A percentile compares a stretch with the other conserved stretches of the same genome.
Evolutionary conservation across 805 yeast genomes (phyloP).

Genomic region (Ogataea paradorogensis): DNA sequence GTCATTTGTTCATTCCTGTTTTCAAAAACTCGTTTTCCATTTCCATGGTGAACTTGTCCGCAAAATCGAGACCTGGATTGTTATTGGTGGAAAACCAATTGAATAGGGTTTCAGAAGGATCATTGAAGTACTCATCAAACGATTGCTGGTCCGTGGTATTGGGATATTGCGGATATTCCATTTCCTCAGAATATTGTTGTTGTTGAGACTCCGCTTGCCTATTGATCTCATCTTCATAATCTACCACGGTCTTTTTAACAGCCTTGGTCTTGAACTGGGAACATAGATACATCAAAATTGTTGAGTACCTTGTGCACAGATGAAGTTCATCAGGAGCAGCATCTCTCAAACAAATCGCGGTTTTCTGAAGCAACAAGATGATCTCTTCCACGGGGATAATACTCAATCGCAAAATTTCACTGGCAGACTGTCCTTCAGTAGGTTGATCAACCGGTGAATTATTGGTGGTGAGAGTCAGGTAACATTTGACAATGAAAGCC

Average conservation of each 20-base stretch:
- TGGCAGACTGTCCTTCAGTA: conserved; percentile 10
- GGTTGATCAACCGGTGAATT: background rate
- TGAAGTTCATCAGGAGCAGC: conserved; percentile 90
- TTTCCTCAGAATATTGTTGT: background rate
- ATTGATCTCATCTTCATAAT: conserved; percentile 26
- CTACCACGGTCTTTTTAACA: conserved; percentile 24
- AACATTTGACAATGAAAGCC: conserved; percentile 85
- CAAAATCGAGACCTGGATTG: conserved; percentile 54
- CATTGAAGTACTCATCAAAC: conserved; percentile 33
- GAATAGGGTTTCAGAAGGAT: conserved; percentile 38
- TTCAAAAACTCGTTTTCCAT: conserved; percentile 60
- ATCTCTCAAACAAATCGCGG: conserved; percentile 72
- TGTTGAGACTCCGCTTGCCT: conserved; percentile 12
- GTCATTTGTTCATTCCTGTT: conserved; percentile 23
- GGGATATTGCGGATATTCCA: conserved; percentile 8
- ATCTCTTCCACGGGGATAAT: conserved; percentile 72
- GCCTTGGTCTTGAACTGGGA: conserved; percentile 60
- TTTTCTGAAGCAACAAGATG: conserved; percentile 59
- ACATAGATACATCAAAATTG: conserved; percentile 71
- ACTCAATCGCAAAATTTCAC: conserved; percentile 46
- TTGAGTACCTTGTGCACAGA: conserved; percentile 74
- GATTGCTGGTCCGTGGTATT: conserved; percentile 26
- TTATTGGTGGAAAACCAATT: conserved; percentile 50
- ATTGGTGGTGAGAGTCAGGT: conserved; percentile 53
- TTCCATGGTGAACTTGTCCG: conserved; percentile 80